Percentiles rank a stretch among this genome's conserved stretches.
Evolutionary conservation across 306 rosid species (phyloP).

Genomic region (Betula pendula): DNA sequence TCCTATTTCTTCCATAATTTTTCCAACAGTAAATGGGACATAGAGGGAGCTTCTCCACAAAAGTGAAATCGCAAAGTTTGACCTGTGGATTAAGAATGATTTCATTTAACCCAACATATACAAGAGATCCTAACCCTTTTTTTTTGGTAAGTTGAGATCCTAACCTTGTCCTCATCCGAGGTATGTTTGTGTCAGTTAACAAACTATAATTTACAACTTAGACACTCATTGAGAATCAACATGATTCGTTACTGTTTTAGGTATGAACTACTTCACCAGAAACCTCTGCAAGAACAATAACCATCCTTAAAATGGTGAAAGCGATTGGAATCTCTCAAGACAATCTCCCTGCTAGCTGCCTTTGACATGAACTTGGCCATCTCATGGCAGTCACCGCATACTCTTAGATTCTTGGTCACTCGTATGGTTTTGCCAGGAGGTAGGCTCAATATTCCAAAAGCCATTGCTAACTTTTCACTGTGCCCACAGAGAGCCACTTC

Average conservation of each 20-base stretch:
- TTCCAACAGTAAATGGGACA: no score
- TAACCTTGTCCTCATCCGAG: neutral
- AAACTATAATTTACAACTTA: neutral
- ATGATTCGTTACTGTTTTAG: neutral
- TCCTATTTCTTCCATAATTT: no score
- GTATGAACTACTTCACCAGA: constrained; percentile 45
- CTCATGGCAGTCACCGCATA: constrained; percentile 82
- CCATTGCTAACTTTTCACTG: constrained; percentile 74
- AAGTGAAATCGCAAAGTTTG: neutral
- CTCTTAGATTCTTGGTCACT: constrained; percentile 67
- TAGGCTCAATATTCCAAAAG: constrained; percentile 61
- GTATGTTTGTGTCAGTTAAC: neutral
- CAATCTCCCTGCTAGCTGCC: constrained; percentile 49
- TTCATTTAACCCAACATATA: neutral
- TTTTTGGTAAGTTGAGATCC: no score
- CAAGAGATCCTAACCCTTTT: neutral
- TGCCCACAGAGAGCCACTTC: constrained; percentile 74
- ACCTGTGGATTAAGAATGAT: neutral
- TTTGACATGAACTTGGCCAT: constrained; percentile 71
- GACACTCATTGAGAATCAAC: neutral
- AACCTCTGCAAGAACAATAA: constrained; percentile 65
- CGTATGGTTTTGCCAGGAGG: constrained; percentile 55
- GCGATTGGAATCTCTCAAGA: constrained; percentile 69
- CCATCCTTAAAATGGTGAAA: constrained; percentile 76
- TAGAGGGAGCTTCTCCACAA: neutral